Evolutionary conservation across 2,329 filamentous ascomycete genomes (phyloP).

Genomic region (Clonostachys rhizophaga): DNA sequence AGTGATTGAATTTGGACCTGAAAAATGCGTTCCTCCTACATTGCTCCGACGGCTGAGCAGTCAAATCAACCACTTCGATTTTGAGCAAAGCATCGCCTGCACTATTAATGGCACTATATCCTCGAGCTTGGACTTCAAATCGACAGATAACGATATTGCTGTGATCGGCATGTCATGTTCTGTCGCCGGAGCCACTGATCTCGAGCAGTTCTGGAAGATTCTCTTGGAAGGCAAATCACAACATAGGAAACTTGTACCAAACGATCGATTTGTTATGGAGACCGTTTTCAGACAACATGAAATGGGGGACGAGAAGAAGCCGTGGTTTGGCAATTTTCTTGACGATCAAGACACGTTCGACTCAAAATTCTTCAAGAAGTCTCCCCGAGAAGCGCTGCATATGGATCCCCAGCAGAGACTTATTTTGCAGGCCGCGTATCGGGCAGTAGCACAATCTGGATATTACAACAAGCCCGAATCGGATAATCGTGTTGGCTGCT

Average conservation of each 20-base stretch:
- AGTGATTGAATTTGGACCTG: no score
- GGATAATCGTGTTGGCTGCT: constrained; percentile 23
- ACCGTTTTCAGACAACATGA: neutral
- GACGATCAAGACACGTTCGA: constrained; percentile 22
- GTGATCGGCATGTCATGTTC: constrained; percentile 32
- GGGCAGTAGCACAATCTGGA: constrained; percentile 24
- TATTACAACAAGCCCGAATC: constrained; percentile 3
- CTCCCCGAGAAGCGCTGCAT: constrained; percentile 22
- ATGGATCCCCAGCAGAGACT: constrained; percentile 34
- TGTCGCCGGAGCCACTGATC: constrained; percentile 21
- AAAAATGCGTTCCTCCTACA: no score
- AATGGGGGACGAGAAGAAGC: neutral
- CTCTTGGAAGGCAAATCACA: constrained; percentile 3
- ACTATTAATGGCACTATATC: no score
- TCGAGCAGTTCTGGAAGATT: constrained; percentile 24
- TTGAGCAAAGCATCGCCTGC: no score
- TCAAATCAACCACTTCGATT: no score
- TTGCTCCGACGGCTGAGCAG: no score
- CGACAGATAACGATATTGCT: constrained; percentile 13
- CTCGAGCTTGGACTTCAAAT: no score
- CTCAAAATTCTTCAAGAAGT: constrained; percentile 33
- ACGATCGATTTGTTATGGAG: no score
- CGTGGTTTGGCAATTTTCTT: constrained; percentile 14
- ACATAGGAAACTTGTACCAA: no score
- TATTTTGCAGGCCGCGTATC: constrained; percentile 31